Percentiles rank a stretch among this genome's conserved stretches.
phyloP scores from a whole-genome alignment of 2,329 filamentous ascomycete genomes.

The Arthrinium phaeospermum region DNA sequence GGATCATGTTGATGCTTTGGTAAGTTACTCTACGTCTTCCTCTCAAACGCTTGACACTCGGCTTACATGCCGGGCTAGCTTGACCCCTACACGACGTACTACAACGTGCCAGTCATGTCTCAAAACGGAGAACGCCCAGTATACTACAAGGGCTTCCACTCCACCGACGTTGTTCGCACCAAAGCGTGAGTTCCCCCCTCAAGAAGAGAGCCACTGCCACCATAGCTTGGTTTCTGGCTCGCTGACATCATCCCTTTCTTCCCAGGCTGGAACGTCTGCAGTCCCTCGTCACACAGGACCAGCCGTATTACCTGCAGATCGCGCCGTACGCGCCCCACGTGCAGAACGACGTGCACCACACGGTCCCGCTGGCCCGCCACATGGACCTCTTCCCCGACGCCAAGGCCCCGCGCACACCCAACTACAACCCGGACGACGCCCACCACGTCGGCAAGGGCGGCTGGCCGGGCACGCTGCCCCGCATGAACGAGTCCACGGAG shows the following conservation, averaged over 20 bases:
- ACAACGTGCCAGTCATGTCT: background rate
- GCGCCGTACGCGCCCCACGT: conserved; percentile 66
- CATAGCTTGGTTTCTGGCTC: too few relatives aligned
- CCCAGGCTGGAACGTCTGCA: conserved; percentile 41
- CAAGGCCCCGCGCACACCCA: conserved; percentile 62
- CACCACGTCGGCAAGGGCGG: conserved; percentile 34
- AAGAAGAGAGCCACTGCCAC: too few relatives aligned
- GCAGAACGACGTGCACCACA: conserved; percentile 43
- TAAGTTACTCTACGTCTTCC: background rate
- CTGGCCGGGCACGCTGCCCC: conserved; percentile 36
- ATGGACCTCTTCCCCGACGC: conserved; percentile 63
- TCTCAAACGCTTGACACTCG: background rate
- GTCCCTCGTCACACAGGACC: conserved; percentile 29
- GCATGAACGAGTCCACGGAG: conserved; percentile 47
- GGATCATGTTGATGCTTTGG: conserved; percentile 34
- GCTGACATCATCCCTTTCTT: conserved; percentile 60
- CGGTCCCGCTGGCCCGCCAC: conserved; percentile 65
- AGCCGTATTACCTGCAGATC: conserved; percentile 65
- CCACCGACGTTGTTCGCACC: conserved; percentile 62
- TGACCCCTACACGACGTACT: background rate
- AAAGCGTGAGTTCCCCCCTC: conserved; percentile 47
- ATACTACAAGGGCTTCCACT: conserved; percentile 42
- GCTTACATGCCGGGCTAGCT: background rate
- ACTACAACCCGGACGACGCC: conserved; percentile 63
- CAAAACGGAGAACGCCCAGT: conserved; percentile 56